Evolutionary conservation across 192 early-diverging fungal genomes (phyloP).

Genomic region (Coemansia sp.): DNA sequence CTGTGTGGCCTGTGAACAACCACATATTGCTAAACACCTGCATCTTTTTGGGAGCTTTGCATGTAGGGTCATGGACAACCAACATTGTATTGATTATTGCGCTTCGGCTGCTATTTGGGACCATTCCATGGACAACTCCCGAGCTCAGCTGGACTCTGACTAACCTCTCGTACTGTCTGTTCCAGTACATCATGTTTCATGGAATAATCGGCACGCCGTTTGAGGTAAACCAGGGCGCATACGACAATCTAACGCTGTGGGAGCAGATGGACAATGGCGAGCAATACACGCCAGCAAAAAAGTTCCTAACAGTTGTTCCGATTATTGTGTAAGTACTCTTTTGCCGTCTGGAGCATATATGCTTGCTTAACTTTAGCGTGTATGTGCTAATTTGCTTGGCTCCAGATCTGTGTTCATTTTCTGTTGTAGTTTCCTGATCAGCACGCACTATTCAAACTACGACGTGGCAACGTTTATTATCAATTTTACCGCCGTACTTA

Average conservation of each 20-base stretch:
- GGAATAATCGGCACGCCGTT: conserved; percentile 96
- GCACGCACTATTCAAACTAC: conserved; percentile 96
- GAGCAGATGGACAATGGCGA: conserved; percentile 98
- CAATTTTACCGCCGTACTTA: conserved; percentile 80
- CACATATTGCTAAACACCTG: not conserved
- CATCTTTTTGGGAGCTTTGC: not conserved
- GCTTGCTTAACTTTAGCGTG: not conserved
- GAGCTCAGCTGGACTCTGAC: conserved; percentile 98
- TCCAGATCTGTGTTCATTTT: not conserved
- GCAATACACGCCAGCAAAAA: conserved; percentile 97
- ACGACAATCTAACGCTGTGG: conserved; percentile 93
- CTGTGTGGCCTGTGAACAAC: not conserved
- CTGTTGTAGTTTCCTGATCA: conserved; percentile 72
- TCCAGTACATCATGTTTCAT: conserved; percentile 98
- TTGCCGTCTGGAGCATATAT: too few relatives aligned
- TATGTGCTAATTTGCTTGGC: conserved; percentile 6
- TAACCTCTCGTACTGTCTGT: conserved; percentile 85
- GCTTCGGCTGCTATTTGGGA: conserved; percentile 73
- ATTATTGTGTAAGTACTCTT: conserved; percentile 80
- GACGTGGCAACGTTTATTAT: conserved; percentile 86
- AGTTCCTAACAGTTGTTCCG: conserved; percentile 93
- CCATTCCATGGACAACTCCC: conserved; percentile 85
- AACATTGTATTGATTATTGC: conserved; percentile 80
- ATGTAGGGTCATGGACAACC: conserved; percentile 87
- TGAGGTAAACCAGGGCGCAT: conserved; percentile 89